Base-by-base conservation (phyloP, 352 stramenopile species). In the Pilasporangium apinafurcum region DNA sequence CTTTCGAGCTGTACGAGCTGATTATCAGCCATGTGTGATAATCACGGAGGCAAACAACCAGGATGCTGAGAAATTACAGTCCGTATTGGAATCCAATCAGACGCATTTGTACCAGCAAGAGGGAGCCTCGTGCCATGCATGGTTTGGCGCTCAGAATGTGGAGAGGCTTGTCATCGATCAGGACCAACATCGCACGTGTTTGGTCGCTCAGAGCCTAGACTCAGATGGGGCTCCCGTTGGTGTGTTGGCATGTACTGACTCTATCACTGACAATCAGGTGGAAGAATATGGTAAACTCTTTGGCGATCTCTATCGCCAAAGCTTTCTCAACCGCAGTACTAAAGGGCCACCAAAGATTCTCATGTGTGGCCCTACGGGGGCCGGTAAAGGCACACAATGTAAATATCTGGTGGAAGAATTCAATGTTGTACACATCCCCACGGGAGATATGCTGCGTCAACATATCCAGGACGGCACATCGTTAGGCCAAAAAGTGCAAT, bases 301-400 rank as follows among this genome's bases (percentile, higher is more conserved):
- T 37, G 69, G 68, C 6, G 69, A 81, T 14, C 43, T 86, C 22
- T 87, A 87, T 37, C 67, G 70, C 16, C 55, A 65, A 64, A 52
- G 52, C 43, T 25, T 54, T 26, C 7, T 48, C 38, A 10, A 51
- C 10, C 32, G 40, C 47, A 27, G 16, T 0, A 26, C 30, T 5
- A 28, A n/a, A 12, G 48, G 40, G 41, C 70, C 76, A 2, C 70
- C 69, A 4, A 79, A 62, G 30, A 81, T 97, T 25, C 79, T 98
- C 13, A 68, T 97, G 5, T 76, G 86, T 8, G 96, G 96, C 4
- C 92, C 94, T 4, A 95, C 94, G 1, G 95, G 90, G 0, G 75
- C 75, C 10, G 95, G 95, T n/a, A 98, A 98, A 49, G 86, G 92
- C 24, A 98, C 93, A 1, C 95, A 98, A 51, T 98, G 95, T 51